Evolutionary conservation across 306 rosid species (phyloP).

Genomic region (Argentina anserina): DNA sequence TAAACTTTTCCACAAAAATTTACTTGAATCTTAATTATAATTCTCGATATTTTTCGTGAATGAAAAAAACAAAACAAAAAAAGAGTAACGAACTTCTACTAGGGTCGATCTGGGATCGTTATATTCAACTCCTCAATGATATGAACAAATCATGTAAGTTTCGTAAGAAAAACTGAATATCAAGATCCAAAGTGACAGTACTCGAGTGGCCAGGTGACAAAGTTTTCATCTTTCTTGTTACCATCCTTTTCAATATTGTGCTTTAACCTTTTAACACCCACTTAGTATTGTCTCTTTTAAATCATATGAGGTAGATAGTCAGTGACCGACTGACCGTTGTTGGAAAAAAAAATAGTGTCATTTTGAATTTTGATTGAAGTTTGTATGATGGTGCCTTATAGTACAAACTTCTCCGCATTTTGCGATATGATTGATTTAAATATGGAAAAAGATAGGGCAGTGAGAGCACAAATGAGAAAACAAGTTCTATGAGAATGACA

Average conservation of each 20-base stretch:
- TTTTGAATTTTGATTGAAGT: neutral
- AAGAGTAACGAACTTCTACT: neutral
- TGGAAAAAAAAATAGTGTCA: slow-evolving; percentile 16
- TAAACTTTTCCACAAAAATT: neutral
- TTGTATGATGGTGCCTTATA: neutral
- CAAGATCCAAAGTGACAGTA: neutral
- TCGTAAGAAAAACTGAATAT: neutral
- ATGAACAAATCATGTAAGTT: neutral
- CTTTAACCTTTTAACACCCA: slow-evolving; percentile 9
- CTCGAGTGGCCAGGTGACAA: neutral
- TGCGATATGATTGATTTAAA: slow-evolving; percentile 29
- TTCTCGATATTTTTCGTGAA: neutral
- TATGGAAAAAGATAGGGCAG: neutral
- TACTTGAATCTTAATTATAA: neutral
- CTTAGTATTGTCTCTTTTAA: neutral
- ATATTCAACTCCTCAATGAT: neutral
- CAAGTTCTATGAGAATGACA: neutral
- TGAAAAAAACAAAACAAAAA: neutral
- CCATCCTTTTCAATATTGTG: neutral
- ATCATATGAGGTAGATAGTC: neutral
- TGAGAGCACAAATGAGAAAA: neutral
- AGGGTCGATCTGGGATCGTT: neutral
- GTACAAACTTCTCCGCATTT: slow-evolving; percentile 39
- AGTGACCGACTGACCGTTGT: neutral
- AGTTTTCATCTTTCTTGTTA: neutral